Evolutionary conservation across 805 yeast genomes (phyloP).

Genomic region (Yueomyces sp.): DNA sequence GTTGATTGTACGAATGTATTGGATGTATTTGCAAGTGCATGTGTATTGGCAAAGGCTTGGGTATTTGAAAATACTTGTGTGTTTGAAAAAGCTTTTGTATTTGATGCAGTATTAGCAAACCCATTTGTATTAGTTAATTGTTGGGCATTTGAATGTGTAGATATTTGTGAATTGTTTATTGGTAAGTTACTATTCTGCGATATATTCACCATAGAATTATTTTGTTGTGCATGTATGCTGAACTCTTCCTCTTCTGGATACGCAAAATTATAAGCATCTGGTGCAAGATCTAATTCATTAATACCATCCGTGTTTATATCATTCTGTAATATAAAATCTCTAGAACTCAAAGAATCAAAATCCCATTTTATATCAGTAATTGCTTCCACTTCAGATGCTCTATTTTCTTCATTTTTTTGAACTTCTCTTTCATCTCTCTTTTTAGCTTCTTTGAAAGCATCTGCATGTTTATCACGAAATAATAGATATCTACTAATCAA

Average conservation of each 20-base stretch:
- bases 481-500: conserved; percentile 57
- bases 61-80: neutral
- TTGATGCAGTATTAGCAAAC: neutral
- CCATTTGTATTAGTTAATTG: neutral
- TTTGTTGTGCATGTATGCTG: conserved; percentile 8
- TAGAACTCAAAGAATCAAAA: conserved; percentile 66
- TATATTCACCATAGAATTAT: too few relatives aligned
- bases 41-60: conserved; percentile 3
- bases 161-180: too few relatives aligned
- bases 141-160: conserved; percentile 3
- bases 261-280: conserved; percentile 14
- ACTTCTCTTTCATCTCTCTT: conserved; percentile 7
- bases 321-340: conserved; percentile 61
- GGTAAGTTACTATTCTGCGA: neutral
- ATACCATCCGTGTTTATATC: conserved; percentile 37
- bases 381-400: conserved; percentile 14
- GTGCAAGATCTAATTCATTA: conserved; percentile 12
- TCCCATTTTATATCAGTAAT: conserved; percentile 61
- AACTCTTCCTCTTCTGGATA: conserved; percentile 23
- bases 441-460: conserved; percentile 23
- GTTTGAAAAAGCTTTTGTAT: neutral
- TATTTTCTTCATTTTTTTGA: conserved; percentile 3
- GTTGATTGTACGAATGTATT: neutral
- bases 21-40: neutral
- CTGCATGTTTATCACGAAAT: conserved; percentile 55